Evolutionary conservation across 1,284 basidiomycete genomes (phyloP), one percentile per base, ranked within the genome.

Genomic region (Rhodotorula sp.): DNA sequence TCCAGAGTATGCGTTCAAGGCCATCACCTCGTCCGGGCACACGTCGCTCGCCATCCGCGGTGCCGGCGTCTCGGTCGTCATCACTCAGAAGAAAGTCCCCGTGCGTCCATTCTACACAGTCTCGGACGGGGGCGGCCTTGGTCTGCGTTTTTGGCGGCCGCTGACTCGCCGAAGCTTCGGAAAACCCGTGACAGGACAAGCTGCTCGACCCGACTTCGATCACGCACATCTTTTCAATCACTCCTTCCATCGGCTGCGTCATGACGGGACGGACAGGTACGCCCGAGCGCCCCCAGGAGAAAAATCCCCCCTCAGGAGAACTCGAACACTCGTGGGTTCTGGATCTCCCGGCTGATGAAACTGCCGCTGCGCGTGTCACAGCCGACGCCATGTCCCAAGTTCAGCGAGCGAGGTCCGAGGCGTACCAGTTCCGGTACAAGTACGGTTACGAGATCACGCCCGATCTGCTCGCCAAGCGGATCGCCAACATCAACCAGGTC

Each of bases 1-100:
- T 75, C 70, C 75, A 97, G 94, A 97, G 84, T 99, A 99, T 86
- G 97, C 97, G 29, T 99, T 99, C 89, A 99, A 99, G 83, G 97
- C 97, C 62, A 98, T 99, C 83, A 92, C 92, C 73, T 91, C 93
- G 65, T 95, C 94, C 5, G 96, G 94, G 1, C 92, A 98, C 79
- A 99, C 97, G 5, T 89, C 95, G 10, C 87, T 99, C 65, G 88
- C 95, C 21, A 90, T 99, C 67, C 85, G 96, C 77, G 97, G 97
- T 31, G 92, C 92, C 83, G 95, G 99, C 80, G 95, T 93, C 4
- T 87, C 90, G 12, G 94, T 99, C 5, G 91, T 98, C 56, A 93
- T 97, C 79, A 97, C 95, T 16, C 97, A 99, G 85, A 94, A 94
- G 84, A 99, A 99, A 86, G 90, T 99, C 54, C 94, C 96, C 34